Evolutionary conservation across 352 stramenopile genomes (phyloP).

Genomic region (Pythium grandisporangium): DNA sequence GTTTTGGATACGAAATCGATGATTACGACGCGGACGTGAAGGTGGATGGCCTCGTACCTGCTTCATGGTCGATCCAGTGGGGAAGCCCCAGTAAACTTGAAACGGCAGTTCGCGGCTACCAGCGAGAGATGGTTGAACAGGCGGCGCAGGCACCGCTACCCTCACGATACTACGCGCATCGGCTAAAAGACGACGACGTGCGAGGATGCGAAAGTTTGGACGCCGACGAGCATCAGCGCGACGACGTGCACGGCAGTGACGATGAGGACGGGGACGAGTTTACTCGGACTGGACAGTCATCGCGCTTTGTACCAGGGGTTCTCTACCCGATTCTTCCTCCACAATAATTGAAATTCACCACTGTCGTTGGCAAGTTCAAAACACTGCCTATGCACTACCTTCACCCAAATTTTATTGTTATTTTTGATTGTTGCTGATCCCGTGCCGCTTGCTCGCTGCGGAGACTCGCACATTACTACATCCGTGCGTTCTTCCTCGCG

Average conservation of each 20-base stretch:
- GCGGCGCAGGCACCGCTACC: not conserved
- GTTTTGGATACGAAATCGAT: slow-evolving; percentile 10
- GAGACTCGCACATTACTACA: no score
- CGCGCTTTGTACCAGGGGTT: slow-evolving; percentile 39
- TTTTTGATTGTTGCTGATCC: no score
- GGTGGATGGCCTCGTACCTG: not conserved
- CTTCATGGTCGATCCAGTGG: not conserved
- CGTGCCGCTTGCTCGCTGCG: no score
- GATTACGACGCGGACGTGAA: slow-evolving; percentile 2
- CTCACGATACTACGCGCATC: slow-evolving; percentile 13
- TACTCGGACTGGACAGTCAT: slow-evolving; percentile 14
- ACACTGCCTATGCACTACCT: no score
- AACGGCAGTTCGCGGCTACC: slow-evolving; percentile 22
- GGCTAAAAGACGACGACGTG: slow-evolving; percentile 23
- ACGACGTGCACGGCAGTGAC: slow-evolving; percentile 4
- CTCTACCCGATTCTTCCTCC: slow-evolving; percentile 50
- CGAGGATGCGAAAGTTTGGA: slow-evolving; percentile 3
- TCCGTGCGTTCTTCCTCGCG: no score
- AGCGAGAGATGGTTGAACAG: slow-evolving; percentile 8
- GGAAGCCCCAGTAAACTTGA: slow-evolving; percentile 22
- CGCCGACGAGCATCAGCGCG: slow-evolving; percentile 2
- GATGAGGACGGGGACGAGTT: slow-evolving; percentile 6
- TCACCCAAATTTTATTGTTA: no score
- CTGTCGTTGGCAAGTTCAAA: no score
- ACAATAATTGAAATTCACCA: no score